Evolutionary conservation across 352 stramenopile genomes (phyloP), one percentile per base, ranked within the genome.

Genomic region (Sclerospora graminicola): DNA sequence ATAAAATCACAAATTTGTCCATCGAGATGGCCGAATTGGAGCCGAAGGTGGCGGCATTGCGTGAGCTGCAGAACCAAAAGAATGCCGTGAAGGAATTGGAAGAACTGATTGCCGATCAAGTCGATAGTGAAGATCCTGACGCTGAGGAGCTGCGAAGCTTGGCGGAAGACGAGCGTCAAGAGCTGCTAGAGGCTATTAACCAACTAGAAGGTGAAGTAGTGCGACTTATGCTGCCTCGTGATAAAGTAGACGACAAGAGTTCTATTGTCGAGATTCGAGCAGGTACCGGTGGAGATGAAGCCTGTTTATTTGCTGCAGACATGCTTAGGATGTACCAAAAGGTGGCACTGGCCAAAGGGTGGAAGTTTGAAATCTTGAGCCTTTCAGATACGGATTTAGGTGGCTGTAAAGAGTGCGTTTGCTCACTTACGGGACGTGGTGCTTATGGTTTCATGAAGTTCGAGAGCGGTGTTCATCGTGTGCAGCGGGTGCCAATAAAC

Each of bases 381-480:
- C 53, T 95, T 19, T 84, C 67, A 15, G 69, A 88, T 43, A 93
- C 78, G 8, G 80, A 93, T 21, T 47, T 93, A 34, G 84, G 84
- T 21, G 88, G 88, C 18, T 83, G 72, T 41, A 90, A 90, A 38
- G 79, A 90, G 56, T 86, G 73, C 42, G 72, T 87, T 8, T 85
- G 75, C 46, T 69, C 69, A 15, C 62, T 90, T 41, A 69, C 43
- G 8, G 79, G 79, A 0, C 69, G 74, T 34, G 82, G 65, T 8
- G 95, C 95, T 0, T 99, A 96, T 54, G 96, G 87, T n/a, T 94
- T 94, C 61, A 84, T 99, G 48, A 98, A 98, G 59, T 98, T 95
- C 64, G 95, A 99, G 60, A 96, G 87, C 24, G 95, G 95, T 35
- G 95, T 98, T 4, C 96, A 99, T 67, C 84, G 95, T 38, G 95